phyloP scores from a whole-genome alignment of 2,329 filamentous ascomycete genomes.

The Paecilomyces sp. region DNA sequence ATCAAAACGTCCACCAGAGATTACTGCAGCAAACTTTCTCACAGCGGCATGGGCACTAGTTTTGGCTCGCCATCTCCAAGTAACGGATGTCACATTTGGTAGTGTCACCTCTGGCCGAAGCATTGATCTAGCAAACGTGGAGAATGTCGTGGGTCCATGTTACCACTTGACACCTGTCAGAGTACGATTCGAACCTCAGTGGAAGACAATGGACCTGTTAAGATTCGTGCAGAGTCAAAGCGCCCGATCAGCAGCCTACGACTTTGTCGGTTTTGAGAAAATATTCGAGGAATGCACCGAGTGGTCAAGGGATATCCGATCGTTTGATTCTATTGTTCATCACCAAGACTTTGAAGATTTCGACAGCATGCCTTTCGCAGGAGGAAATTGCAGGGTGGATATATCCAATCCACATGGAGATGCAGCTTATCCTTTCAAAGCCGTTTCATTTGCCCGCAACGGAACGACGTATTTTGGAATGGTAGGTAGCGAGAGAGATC shows the following conservation, averaged over 20 bases:
- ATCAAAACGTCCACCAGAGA: slow-evolving; percentile 41
- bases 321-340: slow-evolving; percentile 50
- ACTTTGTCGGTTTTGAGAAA: slow-evolving; percentile 46
- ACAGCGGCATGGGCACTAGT: slow-evolving; percentile 58
- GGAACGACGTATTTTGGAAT: slow-evolving; percentile 56
- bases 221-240: slow-evolving; percentile 46
- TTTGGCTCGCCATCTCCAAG: slow-evolving; percentile 45
- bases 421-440: slow-evolving; percentile 23
- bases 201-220: slow-evolving; percentile 45
- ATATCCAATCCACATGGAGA: slow-evolving; percentile 54
- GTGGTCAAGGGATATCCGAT: slow-evolving; percentile 33
- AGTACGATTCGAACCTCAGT: slow-evolving; percentile 43
- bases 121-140: slow-evolving; percentile 45
- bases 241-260: slow-evolving; percentile 44
- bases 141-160: slow-evolving; percentile 52
- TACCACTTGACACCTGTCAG: slow-evolving; percentile 50
- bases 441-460: slow-evolving; percentile 41
- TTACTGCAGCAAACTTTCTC: slow-evolving; percentile 55
- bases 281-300: slow-evolving; percentile 42
- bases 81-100: slow-evolving; percentile 54
- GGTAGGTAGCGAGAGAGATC: slow-evolving; percentile 45
- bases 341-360: slow-evolving; percentile 57
- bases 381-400: slow-evolving; percentile 41
- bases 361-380: slow-evolving; percentile 40
- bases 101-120: slow-evolving; percentile 57